phyloP scores from a whole-genome alignment of 2,329 filamentous ascomycete species.

The Talaromyces rugulosus region DNA sequence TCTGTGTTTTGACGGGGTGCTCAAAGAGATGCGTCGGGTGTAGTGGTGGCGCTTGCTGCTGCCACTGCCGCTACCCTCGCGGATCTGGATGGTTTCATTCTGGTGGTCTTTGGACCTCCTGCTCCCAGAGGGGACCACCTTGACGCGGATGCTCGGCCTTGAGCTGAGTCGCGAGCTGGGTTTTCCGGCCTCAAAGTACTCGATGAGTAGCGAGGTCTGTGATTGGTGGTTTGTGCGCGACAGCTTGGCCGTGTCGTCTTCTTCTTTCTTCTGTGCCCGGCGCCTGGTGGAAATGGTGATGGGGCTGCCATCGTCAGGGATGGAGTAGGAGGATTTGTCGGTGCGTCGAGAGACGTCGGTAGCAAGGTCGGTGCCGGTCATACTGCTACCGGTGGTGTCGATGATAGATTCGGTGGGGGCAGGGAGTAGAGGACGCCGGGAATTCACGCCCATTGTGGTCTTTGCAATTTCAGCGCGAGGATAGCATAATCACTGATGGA shows the following conservation, averaged over 20 bases:
- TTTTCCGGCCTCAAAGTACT: constrained; percentile 85
- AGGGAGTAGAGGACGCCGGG: constrained; percentile 46
- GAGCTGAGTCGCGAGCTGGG: constrained; percentile 53
- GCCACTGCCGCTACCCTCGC: constrained; percentile 71
- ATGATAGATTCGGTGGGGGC: constrained; percentile 48
- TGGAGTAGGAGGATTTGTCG: constrained; percentile 48
- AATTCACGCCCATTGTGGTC: constrained; percentile 45
- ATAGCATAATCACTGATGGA: constrained; percentile 9
- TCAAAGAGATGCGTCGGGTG: constrained; percentile 63
- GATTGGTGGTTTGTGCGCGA: constrained; percentile 57
- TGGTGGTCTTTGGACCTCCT: constrained; percentile 48
- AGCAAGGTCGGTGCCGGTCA: constrained; percentile 44
- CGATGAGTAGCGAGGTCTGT: constrained; percentile 87
- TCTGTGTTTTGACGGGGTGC: constrained; percentile 36
- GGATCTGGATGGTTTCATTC: constrained; percentile 80
- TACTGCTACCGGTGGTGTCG: constrained; percentile 43
- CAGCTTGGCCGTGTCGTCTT: constrained; percentile 52
- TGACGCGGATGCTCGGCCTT: constrained; percentile 75
- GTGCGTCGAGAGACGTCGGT: constrained; percentile 49
- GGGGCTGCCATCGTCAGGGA: constrained; percentile 61
- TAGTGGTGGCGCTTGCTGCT: constrained; percentile 44
- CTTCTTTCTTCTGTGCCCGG: constrained; percentile 44
- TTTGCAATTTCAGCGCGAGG: constrained; percentile 7
- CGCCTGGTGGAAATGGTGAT: constrained; percentile 77
- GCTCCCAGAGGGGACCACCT: constrained; percentile 69